Evolutionary conservation across 2,329 filamentous ascomycete genomes (phyloP).

Genomic region (Grosmannia clavigera): DNA sequence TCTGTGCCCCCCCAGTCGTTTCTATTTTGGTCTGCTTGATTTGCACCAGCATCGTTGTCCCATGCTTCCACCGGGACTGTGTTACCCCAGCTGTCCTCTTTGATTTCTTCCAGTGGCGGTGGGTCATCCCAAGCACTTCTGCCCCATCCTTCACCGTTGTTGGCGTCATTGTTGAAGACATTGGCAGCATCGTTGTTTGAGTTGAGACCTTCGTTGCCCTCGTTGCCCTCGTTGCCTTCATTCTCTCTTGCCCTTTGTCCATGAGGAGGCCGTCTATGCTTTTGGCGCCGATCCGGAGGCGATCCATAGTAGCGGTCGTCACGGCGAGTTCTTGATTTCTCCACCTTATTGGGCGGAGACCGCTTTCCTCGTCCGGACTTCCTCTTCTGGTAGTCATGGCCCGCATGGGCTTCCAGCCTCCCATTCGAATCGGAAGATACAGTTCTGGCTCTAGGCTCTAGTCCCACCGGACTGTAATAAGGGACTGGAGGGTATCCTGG

Average conservation of each 20-base stretch:
- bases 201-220: constrained; percentile 12
- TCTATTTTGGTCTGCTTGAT: not conserved
- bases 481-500: not conserved
- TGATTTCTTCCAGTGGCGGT: not conserved
- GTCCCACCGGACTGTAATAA: not conserved
- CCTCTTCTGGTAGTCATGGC: not conserved
- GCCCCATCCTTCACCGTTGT: constrained; percentile 8
- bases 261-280: constrained; percentile 27
- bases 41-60: not conserved
- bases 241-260: constrained; percentile 19
- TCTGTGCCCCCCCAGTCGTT: constrained; percentile 6
- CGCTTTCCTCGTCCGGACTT: not conserved
- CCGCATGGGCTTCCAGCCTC: not conserved
- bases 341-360: not conserved
- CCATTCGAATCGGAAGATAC: not conserved
- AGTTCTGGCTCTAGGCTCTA: not conserved
- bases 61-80: not conserved
- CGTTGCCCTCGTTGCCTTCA: constrained; percentile 21
- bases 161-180: constrained; percentile 1
- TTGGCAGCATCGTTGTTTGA: constrained; percentile 7
- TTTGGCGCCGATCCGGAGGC: not conserved
- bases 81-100: not conserved
- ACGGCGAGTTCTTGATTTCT: not conserved
- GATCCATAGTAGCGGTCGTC: not conserved
- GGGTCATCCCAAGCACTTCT: constrained; percentile 4